These are phyloP conservation scores for Cyclostephanos tholiformis DNA, from an alignment of 108 stramenopile genomes.

Conservation along the genomic window DNA sequence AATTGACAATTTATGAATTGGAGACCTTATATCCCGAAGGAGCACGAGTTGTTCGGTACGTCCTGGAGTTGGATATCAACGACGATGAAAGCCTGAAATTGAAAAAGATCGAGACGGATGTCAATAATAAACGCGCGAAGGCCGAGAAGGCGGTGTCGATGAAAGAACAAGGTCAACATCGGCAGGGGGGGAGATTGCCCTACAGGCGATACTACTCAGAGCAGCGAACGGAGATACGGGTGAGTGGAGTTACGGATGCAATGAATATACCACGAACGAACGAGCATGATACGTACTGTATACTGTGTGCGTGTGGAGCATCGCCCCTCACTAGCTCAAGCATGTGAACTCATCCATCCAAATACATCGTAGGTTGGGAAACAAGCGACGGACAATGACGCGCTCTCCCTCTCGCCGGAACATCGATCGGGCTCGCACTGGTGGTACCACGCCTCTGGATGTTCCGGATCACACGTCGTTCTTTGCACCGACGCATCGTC, in stretches of 20 bases:
- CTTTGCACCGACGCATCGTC: slow-evolving; percentile 65
- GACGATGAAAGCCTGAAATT: slow-evolving; percentile 42
- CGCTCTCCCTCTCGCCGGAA: slow-evolving; percentile 68
- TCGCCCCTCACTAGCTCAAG: slow-evolving; percentile 2
- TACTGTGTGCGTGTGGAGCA: neutral
- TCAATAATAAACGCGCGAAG: slow-evolving; percentile 27
- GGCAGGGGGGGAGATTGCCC: slow-evolving; percentile 56
- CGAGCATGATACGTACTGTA: neutral
- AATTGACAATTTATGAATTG: slow-evolving; percentile 28
- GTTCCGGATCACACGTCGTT: slow-evolving; percentile 89
- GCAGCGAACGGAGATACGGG: slow-evolving; percentile 76
- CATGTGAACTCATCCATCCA: slow-evolving; percentile 4
- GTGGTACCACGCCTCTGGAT: slow-evolving; percentile 94
- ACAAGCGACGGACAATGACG: slow-evolving; percentile 87
- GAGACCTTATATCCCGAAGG: slow-evolving; percentile 35
- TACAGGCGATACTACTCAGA: slow-evolving; percentile 73
- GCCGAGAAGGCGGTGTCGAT: slow-evolving; percentile 17
- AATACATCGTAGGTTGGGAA: slow-evolving; percentile 67
- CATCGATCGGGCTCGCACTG: slow-evolving; percentile 83
- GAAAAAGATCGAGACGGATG: slow-evolving; percentile 59
- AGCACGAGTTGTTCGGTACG: slow-evolving; percentile 54
- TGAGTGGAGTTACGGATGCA: slow-evolving; percentile 21
- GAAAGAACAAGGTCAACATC: slow-evolving; percentile 13
- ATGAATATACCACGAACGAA: neutral
- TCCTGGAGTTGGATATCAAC: slow-evolving; percentile 69